Percentiles rank a stretch among this genome's conserved stretches.
phyloP scores from a whole-genome alignment of 805 yeast genomes.

The Yarrowia porcina region DNA sequence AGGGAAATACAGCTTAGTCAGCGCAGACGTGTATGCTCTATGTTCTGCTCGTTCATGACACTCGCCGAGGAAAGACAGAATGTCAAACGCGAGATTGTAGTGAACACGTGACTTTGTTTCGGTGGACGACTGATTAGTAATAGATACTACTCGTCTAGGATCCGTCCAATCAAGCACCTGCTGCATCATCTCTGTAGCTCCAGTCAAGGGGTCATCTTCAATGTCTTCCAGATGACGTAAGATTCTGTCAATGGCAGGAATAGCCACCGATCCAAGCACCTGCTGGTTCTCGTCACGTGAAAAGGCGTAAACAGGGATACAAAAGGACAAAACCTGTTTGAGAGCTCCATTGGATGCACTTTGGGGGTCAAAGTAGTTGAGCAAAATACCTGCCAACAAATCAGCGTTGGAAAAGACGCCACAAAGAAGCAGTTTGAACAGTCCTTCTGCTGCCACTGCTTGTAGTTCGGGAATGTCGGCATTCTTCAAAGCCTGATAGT shows the following conservation, averaged over 20 bases:
- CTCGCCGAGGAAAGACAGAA: background rate
- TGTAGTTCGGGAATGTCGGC: slow-evolving; percentile 60
- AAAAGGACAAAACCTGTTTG: slow-evolving; percentile 77
- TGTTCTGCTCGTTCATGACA: background rate
- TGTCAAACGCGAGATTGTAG: slow-evolving; percentile 15
- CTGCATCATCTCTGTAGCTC: slow-evolving; percentile 56
- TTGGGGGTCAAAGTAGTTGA: slow-evolving; percentile 71
- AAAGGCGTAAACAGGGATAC: slow-evolving; percentile 82
- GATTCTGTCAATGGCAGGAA: slow-evolving; percentile 29
- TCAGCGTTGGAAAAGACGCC: slow-evolving; percentile 71
- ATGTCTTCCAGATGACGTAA: slow-evolving; percentile 48
- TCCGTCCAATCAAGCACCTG: slow-evolving; percentile 84
- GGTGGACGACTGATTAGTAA: background rate
- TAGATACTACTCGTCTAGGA: slow-evolving; percentile 43
- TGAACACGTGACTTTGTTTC: slow-evolving; percentile 14
- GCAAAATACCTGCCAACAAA: slow-evolving; percentile 54
- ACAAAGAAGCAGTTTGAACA: slow-evolving; percentile 76
- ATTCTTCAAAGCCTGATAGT: slow-evolving; percentile 58
- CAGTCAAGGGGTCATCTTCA: slow-evolving; percentile 39
- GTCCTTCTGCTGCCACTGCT: slow-evolving; percentile 78
- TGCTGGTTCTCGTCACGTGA: slow-evolving; percentile 71
- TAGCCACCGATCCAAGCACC: slow-evolving; percentile 48
- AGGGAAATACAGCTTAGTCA: slow-evolving; percentile 7
- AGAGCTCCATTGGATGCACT: slow-evolving; percentile 61
- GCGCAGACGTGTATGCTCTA: background rate